phyloP scores from a whole-genome alignment of 768 basidiomycete genomes.

The Tubosaeta sp. region DNA sequence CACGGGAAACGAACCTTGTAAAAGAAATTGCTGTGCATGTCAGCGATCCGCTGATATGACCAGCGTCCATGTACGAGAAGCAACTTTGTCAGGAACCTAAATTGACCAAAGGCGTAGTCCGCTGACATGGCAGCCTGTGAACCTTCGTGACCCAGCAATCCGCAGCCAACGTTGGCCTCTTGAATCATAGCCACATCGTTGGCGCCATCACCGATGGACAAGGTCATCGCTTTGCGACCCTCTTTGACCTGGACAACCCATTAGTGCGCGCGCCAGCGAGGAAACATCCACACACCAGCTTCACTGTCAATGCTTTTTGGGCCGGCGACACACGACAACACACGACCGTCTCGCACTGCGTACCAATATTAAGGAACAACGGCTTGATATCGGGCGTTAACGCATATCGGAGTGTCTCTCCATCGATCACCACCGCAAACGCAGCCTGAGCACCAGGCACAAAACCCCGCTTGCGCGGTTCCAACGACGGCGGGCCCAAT shows the following conservation, averaged over 20 bases:
- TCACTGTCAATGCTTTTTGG: conserved; percentile 96
- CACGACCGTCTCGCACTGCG: conserved; percentile 96
- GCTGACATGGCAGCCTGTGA: conserved; percentile 99
- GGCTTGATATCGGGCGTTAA: conserved; percentile 73
- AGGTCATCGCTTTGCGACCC: conserved; percentile 91
- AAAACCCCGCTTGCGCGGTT: conserved; percentile 62
- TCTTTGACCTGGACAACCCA: conserved; percentile 72
- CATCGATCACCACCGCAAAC: conserved; percentile 96
- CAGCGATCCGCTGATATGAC: conserved; percentile 94
- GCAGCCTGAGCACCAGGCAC: conserved; percentile 59
- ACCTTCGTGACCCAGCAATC: conserved; percentile 89
- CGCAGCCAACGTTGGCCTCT: conserved; percentile 97
- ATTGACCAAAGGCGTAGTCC: conserved; percentile 97
- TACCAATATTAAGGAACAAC: conserved; percentile 86
- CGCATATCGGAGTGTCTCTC: conserved; percentile 84
- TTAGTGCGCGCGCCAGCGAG: neutral
- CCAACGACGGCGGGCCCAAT: conserved; percentile 67
- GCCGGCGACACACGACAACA: conserved; percentile 97
- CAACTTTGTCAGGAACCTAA: conserved; percentile 87
- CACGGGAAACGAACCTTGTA: conserved; percentile 68
- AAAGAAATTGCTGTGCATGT: conserved; percentile 98
- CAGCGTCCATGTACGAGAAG: conserved; percentile 93
- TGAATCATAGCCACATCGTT: conserved; percentile 99
- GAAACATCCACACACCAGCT: conserved; percentile 53
- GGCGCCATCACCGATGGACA: conserved; percentile 95